Evolutionary conservation across 169 alveolate genomes (phyloP).

Genomic region (Neospora caninum): DNA sequence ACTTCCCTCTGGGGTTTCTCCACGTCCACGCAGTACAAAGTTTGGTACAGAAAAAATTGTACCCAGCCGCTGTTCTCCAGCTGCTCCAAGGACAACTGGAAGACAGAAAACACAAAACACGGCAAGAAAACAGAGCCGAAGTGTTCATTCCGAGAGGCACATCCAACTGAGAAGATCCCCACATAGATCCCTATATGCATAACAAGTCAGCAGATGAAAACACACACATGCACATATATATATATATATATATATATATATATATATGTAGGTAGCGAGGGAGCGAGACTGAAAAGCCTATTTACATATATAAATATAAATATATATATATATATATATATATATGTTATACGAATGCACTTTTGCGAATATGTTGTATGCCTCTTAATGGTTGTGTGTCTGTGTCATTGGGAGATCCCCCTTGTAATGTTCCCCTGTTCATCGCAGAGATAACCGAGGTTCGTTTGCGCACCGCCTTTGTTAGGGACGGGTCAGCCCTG

Average conservation of each 20-base stretch:
- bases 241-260: not conserved
- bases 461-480: too few species aligned
- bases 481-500: too few species aligned
- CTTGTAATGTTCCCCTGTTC: too few species aligned
- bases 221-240: not conserved
- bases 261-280: not conserved
- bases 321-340: not conserved
- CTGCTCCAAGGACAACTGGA: slow-evolving; percentile 74
- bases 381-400: too few species aligned
- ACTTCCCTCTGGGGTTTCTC: slow-evolving; percentile 81
- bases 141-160: too few species aligned
- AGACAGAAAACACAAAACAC: not conserved
- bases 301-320: not conserved
- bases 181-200: too few species aligned
- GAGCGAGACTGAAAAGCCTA: not conserved
- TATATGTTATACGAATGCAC: not conserved
- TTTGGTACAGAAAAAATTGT: slow-evolving; percentile 80
- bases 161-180: too few species aligned
- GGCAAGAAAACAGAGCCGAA: too few species aligned
- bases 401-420: too few species aligned
- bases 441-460: too few species aligned
- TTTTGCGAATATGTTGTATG: too few species aligned
- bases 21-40: slow-evolving; percentile 84
- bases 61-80: slow-evolving; percentile 86
- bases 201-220: not conserved